These are phyloP conservation scores for Hymenoscyphus salicellus DNA, from an alignment of 2,329 filamentous ascomycete genomes.

Conservation along the genomic window DNA sequence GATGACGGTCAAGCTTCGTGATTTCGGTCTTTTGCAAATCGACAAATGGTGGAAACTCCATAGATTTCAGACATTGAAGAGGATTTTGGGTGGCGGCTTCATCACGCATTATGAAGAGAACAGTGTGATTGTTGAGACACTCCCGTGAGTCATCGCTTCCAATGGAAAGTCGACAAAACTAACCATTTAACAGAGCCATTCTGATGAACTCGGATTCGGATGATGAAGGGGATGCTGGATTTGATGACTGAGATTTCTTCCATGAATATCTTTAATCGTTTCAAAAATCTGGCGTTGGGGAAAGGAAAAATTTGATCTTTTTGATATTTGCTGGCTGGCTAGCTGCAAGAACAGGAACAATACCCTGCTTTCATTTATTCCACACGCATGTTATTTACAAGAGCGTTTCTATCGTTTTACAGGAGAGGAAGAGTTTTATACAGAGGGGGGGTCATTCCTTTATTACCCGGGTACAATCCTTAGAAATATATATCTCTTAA, in stretches of 20 bases:
- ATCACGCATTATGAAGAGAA: slow-evolving; percentile 62
- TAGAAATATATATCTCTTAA: no score
- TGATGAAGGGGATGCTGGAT: not conserved
- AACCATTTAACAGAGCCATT: not conserved
- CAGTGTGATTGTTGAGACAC: slow-evolving; percentile 55
- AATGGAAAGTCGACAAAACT: not conserved
- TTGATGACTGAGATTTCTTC: not conserved
- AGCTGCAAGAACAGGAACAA: not conserved
- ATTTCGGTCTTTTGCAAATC: slow-evolving; percentile 58
- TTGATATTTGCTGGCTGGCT: not conserved
- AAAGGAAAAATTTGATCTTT: not conserved
- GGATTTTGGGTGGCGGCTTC: slow-evolving; percentile 61
- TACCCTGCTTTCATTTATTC: not conserved
- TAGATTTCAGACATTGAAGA: slow-evolving; percentile 58
- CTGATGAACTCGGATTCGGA: not conserved
- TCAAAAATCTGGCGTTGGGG: not conserved
- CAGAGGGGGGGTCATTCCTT: no score
- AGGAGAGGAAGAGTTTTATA: no score
- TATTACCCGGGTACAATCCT: no score
- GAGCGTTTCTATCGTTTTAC: no score
- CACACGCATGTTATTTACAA: not conserved
- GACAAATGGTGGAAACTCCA: slow-evolving; percentile 74
- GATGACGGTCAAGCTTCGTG: slow-evolving; percentile 58
- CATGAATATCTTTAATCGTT: not conserved
- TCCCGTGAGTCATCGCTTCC: slow-evolving; percentile 43